phyloP scores from a whole-genome alignment of 257 asterid species.

The Fraxinus quadrangulata region DNA sequence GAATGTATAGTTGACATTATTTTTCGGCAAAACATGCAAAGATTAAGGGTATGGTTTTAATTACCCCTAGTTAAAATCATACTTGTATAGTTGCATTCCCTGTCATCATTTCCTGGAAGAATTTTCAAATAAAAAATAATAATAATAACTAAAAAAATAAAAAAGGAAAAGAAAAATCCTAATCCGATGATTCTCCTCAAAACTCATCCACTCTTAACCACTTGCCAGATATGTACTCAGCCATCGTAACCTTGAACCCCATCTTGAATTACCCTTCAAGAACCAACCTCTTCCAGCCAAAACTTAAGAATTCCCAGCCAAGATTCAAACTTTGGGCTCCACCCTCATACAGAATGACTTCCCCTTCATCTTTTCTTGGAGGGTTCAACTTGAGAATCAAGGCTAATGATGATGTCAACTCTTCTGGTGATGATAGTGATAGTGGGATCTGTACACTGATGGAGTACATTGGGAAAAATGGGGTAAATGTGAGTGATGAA shows the following conservation, averaged over 20 bases:
- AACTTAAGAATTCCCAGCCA: slow-evolving; percentile 30
- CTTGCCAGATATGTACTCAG: slow-evolving; percentile 49
- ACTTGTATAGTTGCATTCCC: no score
- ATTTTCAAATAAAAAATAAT: no score
- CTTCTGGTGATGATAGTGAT: slow-evolving; percentile 28
- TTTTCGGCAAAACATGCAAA: no score
- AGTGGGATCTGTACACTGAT: slow-evolving; percentile 57
- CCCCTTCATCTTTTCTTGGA: slow-evolving; percentile 34
- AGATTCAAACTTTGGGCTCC: slow-evolving; percentile 26
- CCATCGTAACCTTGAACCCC: slow-evolving; percentile 37
- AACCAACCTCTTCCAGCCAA: slow-evolving; percentile 35
- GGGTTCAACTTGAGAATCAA: slow-evolving; percentile 46
- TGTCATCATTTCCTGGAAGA: no score
- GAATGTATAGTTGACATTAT: no score
- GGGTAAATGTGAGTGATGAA: slow-evolving; percentile 68
- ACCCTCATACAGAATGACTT: slow-evolving; percentile 43
- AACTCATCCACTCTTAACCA: slow-evolving; percentile 5
- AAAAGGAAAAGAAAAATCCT: background rate
- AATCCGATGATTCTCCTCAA: slow-evolving; percentile 22
- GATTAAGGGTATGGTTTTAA: no score
- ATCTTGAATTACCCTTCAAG: slow-evolving; percentile 40
- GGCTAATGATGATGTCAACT: slow-evolving; percentile 25
- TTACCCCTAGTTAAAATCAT: no score
- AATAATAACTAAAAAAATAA: no score
- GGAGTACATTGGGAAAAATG: slow-evolving; percentile 68